phyloP scores from a whole-genome alignment of 768 basidiomycete genomes.

The Trametes punicea region DNA sequence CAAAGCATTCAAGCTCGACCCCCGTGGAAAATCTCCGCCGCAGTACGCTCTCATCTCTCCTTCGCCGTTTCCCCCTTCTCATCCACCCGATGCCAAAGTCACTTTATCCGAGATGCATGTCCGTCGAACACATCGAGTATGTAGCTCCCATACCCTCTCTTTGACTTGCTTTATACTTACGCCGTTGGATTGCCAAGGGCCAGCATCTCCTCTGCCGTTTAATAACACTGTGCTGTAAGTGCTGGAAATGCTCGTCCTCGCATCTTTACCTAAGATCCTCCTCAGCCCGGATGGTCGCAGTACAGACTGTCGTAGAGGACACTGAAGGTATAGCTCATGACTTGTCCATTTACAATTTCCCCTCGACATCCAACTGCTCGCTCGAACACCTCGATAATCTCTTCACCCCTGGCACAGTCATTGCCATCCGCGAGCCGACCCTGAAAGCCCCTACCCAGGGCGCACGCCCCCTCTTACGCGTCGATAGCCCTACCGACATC shows the following conservation, averaged over 20 bases:
- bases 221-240: constrained; percentile 15
- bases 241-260: background rate
- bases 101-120: constrained; percentile 14
- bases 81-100: background rate
- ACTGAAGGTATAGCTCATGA: constrained; percentile 21
- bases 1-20: constrained; percentile 16
- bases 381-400: constrained; percentile 25
- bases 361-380: constrained; percentile 20
- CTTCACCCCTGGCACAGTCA: constrained; percentile 28
- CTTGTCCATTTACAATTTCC: constrained; percentile 29
- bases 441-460: constrained; percentile 21
- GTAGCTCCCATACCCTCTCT: background rate
- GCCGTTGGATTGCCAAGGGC: background rate
- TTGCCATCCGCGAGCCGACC: constrained; percentile 34
- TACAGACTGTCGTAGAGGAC: constrained; percentile 28
- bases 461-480: constrained; percentile 20
- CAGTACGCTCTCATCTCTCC: background rate
- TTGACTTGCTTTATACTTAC: background rate
- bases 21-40: constrained; percentile 6
- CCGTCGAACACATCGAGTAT: constrained; percentile 5
- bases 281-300: constrained; percentile 9
- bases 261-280: too few species aligned
- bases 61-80: background rate
- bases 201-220: constrained; percentile 18
- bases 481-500: constrained; percentile 33